Base-by-base conservation (phyloP, 495 filamentous ascomycete genomes). In the Penicillium samsonianum region DNA sequence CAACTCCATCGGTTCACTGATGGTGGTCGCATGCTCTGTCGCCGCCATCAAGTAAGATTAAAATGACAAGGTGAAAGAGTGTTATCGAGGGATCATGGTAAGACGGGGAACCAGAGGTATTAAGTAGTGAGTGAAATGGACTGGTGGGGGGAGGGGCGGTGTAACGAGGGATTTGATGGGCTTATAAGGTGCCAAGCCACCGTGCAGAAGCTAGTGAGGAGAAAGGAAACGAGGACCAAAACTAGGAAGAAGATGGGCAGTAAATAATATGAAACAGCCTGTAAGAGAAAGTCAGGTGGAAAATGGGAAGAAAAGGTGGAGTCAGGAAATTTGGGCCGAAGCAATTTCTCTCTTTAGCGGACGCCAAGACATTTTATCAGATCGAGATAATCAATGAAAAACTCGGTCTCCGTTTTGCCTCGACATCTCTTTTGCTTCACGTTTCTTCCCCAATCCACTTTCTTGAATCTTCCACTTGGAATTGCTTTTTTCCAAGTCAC, bases 1-100 rank as follows among this genome's bases (percentile, higher is more conserved):
- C 42, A 75, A 69, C 58, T 75, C 70, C 72, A 74, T 74, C 56
- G 72, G 73, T 62, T 76, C 72, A 68, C 66, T 63, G 58, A 74
- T 62, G 64, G 70, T 69, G 64, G 70, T 69, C 56, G 64, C 75
- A 73, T 73, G 75, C 60, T 74, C 76, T 56, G 70, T 67, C 61
- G 73, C 77, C 62, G 75, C 78, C 73, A 77, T 80, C 67, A 65
- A 71, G 62, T 50, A 60, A 37, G 53, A 55, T 64, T 57, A 55
- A 61, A 68, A 54, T 46, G 59, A 65, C 45, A 58, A 63, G 47
- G 58, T 57, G 33, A 60, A 59, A 51, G 58, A 56, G 59, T 46
- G 72, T 67, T 71, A 72, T 71, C 67, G 71, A 54, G 50, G 55
- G 57, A 57, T 54, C 66, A 69, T 69, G 44, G 30, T 69, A 50